Evolutionary conservation across 257 asterid genomes (phyloP), one percentile per base, ranked within the genome.

Genomic region (Rehmannia glutinosa): DNA sequence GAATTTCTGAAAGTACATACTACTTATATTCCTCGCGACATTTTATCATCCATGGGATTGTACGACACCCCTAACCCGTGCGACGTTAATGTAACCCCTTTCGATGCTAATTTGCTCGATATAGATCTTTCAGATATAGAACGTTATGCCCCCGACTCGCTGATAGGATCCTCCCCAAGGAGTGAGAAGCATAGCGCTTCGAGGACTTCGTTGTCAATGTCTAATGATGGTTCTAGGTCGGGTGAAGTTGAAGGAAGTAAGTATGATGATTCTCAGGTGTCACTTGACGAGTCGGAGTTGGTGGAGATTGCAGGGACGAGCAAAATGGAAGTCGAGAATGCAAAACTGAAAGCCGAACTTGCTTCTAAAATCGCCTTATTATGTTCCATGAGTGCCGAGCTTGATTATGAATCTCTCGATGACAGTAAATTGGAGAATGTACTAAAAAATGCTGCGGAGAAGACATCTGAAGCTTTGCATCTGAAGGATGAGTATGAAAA

Each of bases 311-410:
- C 90, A 2, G 97, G 99, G 65, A 91, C 97, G 15, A 88, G 97
- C 84, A 91, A 85, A 82, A 70, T 91, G 81, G 99, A 94, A 72
- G 99, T 91, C 33, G 97, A 94, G 81, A 91, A 90, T 81, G 99
- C 97, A 1, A 91, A 84, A 72, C 79, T 93, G 52, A 93, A 87
- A 82, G 97, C 99, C n/a, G 97, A 90, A 71, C 99, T 93, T 68
- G 97, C 99, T 81, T 85, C 99, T 10, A 91, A 91, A 78, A 93
- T 93, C 47, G 97, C 99, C 20, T 70, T 88, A 32, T 71, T 93
- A 30, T 88, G 96, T 70, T 88, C 97, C 17, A 77, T 87, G 53
- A 65, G 84, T 54, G 74, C 84, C 1, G 96, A 85, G 49, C 79
- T 83, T 45, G 89, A 88, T 73, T 81, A 72, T 62, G 96, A 86